Evolutionary conservation across 371 early-diverging fungal genomes (phyloP).

Genomic region (Coemansia sp.): DNA sequence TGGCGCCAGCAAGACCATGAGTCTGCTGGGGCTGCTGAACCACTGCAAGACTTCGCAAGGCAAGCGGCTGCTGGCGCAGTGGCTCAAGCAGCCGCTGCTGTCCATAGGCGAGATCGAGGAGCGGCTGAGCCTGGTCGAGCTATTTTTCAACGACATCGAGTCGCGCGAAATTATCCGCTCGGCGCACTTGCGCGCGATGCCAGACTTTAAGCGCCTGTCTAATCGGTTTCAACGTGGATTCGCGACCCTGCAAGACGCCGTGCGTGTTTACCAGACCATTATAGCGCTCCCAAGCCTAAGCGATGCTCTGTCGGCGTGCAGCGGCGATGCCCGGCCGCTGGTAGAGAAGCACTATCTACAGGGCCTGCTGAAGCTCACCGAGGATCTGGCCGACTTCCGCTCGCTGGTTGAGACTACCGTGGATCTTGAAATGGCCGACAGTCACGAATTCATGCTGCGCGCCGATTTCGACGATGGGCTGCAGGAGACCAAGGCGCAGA

Average conservation of each 20-base stretch:
- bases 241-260: conserved; percentile 88
- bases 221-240: conserved; percentile 78
- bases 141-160: conserved; percentile 68
- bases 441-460: conserved; percentile 88
- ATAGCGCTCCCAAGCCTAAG: conserved; percentile 71
- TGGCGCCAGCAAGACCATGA: conserved; percentile 75
- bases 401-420: conserved; percentile 87
- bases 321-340: conserved; percentile 47
- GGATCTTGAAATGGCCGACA: conserved; percentile 82
- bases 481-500: conserved; percentile 64
- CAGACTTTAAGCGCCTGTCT: conserved; percentile 85
- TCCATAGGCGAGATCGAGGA: conserved; percentile 71
- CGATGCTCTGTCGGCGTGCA: conserved; percentile 58
- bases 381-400: conserved; percentile 62
- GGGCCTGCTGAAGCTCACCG: conserved; percentile 52
- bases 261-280: conserved; percentile 87
- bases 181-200: conserved; percentile 73
- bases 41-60: conserved; percentile 92
- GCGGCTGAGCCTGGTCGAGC: conserved; percentile 78
- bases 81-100: conserved; percentile 94
- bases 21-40: conserved; percentile 83
- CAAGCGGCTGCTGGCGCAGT: conserved; percentile 80
- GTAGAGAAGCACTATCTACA: conserved; percentile 46
- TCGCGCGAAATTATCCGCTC: conserved; percentile 70
- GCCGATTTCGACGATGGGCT: conserved; percentile 78